Evolutionary conservation across 2,329 filamentous ascomycete genomes (phyloP), one percentile per base, ranked within the genome.

Genomic region (Penicillium griseofulvum): DNA sequence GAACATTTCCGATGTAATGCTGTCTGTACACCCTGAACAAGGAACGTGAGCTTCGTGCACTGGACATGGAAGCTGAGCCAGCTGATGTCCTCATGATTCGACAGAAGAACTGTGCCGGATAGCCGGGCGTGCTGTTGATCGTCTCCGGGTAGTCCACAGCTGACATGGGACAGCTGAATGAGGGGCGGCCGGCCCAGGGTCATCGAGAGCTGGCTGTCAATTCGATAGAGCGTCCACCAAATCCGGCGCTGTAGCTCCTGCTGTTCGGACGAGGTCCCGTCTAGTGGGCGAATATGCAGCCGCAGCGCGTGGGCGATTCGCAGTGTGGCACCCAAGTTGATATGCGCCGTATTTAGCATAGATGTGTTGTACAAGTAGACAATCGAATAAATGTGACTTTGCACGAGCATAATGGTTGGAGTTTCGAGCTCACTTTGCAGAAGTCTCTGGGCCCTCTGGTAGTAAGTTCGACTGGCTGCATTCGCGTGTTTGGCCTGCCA

Each of bases 161-260:
- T 45, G 17, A 45, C 43, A 45, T 45, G 28, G 8, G 28, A 33
- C 43, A 45, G 14, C 12, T 45, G 43, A 45, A 45, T 45, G 43
- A 45, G 43, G 19, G 43, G 43, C 5, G 43, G 28, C 14, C 43
- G 28, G 22, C 43, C 43, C 17, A 76, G 58, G 38, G 77, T 76
- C 68, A 77, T 75, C 44, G 71, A 73, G 4, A 70, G 59, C 47
- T 80, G 80, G 56, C 68, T 74, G 49, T 84, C 82, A 6, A 82
- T 62, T 1, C 69, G 69, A 61, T 76, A 81, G 1, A 84, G 62
- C 0, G 66, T 67, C 78, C 79, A 83, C 81, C 81, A 84, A 14
- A 83, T 58, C 0, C 80, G 72, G 57, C 76, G 79, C 7, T 77
- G 76, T 57, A 81, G 64, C 56, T 82, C 80, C 17, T 72, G 61